Evolutionary conservation across 1,284 basidiomycete genomes (phyloP).

Genomic region (Irpex sp.): DNA sequence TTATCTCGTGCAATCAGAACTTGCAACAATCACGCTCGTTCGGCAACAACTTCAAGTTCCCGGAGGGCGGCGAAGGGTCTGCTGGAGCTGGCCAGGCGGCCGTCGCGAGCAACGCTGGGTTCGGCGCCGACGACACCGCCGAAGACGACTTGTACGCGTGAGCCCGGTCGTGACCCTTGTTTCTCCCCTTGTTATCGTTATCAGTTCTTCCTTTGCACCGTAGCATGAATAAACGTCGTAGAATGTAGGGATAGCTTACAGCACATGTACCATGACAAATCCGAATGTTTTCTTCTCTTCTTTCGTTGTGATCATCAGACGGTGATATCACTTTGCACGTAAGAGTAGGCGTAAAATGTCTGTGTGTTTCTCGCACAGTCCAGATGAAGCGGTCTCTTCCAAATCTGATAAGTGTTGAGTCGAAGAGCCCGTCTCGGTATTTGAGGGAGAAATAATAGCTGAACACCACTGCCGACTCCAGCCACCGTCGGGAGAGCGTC

Average conservation of each 20-base stretch:
- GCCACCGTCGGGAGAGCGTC: too few species aligned
- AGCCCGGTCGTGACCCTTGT: constrained; percentile 10
- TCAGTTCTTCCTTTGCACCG: background rate
- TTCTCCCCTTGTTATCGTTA: background rate
- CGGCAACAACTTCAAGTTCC: constrained; percentile 96
- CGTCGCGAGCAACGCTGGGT: constrained; percentile 68
- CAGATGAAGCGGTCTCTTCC: too few species aligned
- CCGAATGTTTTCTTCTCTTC: background rate
- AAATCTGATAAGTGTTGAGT: too few species aligned
- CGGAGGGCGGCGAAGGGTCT: constrained; percentile 60
- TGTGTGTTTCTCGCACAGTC: too few species aligned
- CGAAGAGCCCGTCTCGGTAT: too few species aligned
- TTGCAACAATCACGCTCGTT: constrained; percentile 85
- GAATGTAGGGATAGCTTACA: constrained; percentile 3
- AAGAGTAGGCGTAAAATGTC: background rate
- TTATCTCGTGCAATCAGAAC: constrained; percentile 45
- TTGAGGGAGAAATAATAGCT: too few species aligned
- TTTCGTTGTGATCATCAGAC: background rate
- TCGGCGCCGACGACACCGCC: constrained; percentile 66
- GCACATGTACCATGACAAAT: constrained; percentile 7
- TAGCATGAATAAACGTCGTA: constrained; percentile 5
- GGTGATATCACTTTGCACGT: background rate
- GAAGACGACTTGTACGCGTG: constrained; percentile 90
- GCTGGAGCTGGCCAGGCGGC: constrained; percentile 43
- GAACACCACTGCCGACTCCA: too few species aligned